phyloP scores from a whole-genome alignment of 1,284 basidiomycete genomes.

The Melampsora abietis-canadensis region DNA sequence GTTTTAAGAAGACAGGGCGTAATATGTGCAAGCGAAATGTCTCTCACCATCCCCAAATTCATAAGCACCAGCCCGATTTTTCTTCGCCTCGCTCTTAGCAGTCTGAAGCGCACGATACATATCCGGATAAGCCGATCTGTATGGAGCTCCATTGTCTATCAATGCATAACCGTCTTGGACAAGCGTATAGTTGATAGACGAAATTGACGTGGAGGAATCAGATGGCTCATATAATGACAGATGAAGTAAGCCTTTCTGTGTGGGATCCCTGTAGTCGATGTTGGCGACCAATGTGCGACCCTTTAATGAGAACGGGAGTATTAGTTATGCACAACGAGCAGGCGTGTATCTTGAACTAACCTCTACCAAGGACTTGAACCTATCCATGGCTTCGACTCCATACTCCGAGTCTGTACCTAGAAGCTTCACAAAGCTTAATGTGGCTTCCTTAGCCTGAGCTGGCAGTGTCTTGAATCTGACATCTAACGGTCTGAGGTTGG shows the following conservation, averaged over 20 bases:
- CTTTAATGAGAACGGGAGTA: constrained; percentile 44
- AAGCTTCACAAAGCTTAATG: constrained; percentile 75
- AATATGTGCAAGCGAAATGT: too few species aligned
- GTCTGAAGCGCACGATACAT: constrained; percentile 34
- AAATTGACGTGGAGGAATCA: constrained; percentile 62
- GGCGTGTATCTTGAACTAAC: neutral
- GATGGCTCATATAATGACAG: constrained; percentile 80
- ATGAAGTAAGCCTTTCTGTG: constrained; percentile 64
- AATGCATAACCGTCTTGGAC: constrained; percentile 41
- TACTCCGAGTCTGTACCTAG: constrained; percentile 76
- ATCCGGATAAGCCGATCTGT: constrained; percentile 35
- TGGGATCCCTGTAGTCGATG: constrained; percentile 71
- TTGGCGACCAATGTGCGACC: constrained; percentile 85
- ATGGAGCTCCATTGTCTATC: constrained; percentile 32
- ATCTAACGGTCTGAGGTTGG: constrained; percentile 69
- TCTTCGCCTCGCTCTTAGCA: constrained; percentile 38
- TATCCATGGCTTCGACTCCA: constrained; percentile 73
- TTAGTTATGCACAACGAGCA: neutral
- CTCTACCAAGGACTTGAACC: constrained; percentile 68
- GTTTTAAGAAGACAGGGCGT: too few species aligned
- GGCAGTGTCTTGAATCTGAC: constrained; percentile 77
- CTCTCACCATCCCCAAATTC: constrained; percentile 42
- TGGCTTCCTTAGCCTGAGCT: constrained; percentile 60
- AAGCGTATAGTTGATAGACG: constrained; percentile 34
- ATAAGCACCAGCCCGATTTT: constrained; percentile 39